phyloP scores from a whole-genome alignment of 2,329 filamentous ascomycete genomes.

The Chlorencoelia australis region DNA sequence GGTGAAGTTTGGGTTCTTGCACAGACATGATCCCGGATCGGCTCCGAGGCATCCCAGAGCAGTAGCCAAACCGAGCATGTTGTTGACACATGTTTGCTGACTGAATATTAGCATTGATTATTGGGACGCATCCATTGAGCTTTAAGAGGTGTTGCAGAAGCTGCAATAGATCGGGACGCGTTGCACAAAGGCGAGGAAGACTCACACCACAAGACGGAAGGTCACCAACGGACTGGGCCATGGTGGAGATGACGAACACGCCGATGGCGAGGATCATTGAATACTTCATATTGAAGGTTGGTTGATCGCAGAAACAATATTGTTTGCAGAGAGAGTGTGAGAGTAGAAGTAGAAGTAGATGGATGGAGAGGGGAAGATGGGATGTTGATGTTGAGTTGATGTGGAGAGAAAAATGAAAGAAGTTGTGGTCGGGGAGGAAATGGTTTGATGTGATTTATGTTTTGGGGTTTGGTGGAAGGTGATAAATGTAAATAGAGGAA shows the following conservation, averaged over 20 bases:
- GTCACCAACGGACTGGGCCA: constrained; percentile 16
- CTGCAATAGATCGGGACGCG: not conserved
- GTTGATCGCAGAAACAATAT: too few relatives aligned
- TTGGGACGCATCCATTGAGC: not conserved
- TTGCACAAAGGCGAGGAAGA: constrained; percentile 1
- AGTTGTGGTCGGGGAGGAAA: too few relatives aligned
- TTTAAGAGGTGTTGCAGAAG: not conserved
- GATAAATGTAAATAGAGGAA: too few relatives aligned
- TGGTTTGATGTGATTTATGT: too few relatives aligned
- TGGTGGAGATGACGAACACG: constrained; percentile 18
- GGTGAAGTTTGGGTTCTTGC: constrained; percentile 33
- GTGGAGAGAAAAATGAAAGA: too few relatives aligned
- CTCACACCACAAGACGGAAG: constrained; percentile 27
- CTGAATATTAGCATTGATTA: constrained; percentile 11
- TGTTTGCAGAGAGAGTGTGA: too few relatives aligned
- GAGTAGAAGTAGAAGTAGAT: too few relatives aligned
- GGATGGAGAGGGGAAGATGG: too few relatives aligned
- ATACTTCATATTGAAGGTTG: constrained; percentile 24
- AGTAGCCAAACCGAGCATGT: constrained; percentile 34
- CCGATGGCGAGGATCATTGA: constrained; percentile 18
- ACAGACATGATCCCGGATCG: constrained; percentile 35
- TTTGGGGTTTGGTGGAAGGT: too few relatives aligned
- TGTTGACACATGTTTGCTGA: constrained; percentile 32
- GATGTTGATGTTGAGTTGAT: too few relatives aligned
- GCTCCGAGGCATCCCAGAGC: constrained; percentile 30